A percentile compares a stretch with the other conserved stretches of the same genome.
phyloP scores from a whole-genome alignment of 345 rosid species.

The Limnanthes douglasii region DNA sequence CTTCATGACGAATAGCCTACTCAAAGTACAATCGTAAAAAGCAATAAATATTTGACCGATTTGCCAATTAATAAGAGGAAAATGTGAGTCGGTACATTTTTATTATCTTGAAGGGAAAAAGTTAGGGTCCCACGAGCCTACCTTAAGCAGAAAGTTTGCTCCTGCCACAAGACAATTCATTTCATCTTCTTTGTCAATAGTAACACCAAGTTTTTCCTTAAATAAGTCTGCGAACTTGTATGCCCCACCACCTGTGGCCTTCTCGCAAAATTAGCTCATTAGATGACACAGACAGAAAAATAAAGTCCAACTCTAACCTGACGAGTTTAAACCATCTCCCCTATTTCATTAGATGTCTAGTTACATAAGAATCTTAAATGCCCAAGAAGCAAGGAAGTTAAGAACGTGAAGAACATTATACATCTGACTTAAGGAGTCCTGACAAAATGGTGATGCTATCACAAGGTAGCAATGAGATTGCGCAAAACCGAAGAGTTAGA shows the following conservation, averaged over 20 bases:
- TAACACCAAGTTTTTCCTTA: conserved; percentile 87
- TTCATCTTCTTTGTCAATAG: conserved; percentile 98
- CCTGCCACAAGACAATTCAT: conserved; percentile 99
- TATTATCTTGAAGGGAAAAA: not conserved
- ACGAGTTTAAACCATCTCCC: not conserved
- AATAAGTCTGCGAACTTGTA: conserved; percentile 83
- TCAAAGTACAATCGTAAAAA: conserved; percentile 1
- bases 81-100: not conserved
- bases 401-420: conserved; percentile 1
- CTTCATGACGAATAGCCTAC: conserved; percentile 99
- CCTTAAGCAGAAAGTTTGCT: conserved; percentile 96
- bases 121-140: conserved; percentile 6
- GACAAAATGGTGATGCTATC: not conserved
- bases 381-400: conserved; percentile 2
- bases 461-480: too few relatives aligned
- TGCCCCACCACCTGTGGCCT: conserved; percentile 99
- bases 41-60: not conserved
- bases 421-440: not conserved
- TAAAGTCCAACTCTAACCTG: not conserved
- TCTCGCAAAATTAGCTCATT: conserved; percentile 23
- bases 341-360: not conserved
- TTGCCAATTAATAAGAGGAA: not conserved
- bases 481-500: too few relatives aligned
- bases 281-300: conserved; percentile 4
- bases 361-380: not conserved